Conservation (phyloP, 2,329 filamentous ascomycete genomes). For the Venturia nashicola region DNA sequence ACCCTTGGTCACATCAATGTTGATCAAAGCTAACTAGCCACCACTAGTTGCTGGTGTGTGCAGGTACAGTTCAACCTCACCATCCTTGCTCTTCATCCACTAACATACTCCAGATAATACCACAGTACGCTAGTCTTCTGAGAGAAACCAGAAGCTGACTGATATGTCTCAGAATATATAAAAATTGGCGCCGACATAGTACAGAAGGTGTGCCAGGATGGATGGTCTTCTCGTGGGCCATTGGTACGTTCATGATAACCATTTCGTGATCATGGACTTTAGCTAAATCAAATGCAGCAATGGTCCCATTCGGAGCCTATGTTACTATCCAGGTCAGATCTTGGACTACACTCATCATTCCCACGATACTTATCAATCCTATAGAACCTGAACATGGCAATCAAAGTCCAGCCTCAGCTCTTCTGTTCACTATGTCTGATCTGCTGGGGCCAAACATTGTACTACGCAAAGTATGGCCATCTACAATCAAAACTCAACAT, state of each 20-base stretch:
- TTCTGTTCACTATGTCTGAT: constrained; percentile 38
- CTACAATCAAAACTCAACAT: neutral
- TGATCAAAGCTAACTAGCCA: neutral
- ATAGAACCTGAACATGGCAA: constrained; percentile 42
- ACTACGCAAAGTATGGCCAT: constrained; percentile 34
- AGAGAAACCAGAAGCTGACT: neutral
- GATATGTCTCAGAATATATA: constrained; percentile 36
- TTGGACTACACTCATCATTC: neutral
- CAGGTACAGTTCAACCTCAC: neutral
- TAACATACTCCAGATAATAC: constrained; percentile 5
- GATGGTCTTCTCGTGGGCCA: constrained; percentile 55
- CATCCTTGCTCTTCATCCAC: neutral
- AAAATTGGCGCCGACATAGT: constrained; percentile 48
- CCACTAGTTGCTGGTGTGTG: constrained; percentile 4
- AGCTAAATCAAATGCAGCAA: constrained; percentile 20
- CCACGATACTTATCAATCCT: neutral
- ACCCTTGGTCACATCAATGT: neutral
- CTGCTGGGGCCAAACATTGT: constrained; percentile 40
- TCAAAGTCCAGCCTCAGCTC: constrained; percentile 43
- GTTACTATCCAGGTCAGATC: constrained; percentile 34
- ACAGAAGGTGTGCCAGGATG: constrained; percentile 47
- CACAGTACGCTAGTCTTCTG: constrained; percentile 2
- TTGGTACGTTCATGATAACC: constrained; percentile 27
- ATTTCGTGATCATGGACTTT: neutral
- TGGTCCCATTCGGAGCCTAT: constrained; percentile 40